Conservation (phyloP, 2,329 filamentous ascomycete species). For the Aciculosporium take region DNA sequence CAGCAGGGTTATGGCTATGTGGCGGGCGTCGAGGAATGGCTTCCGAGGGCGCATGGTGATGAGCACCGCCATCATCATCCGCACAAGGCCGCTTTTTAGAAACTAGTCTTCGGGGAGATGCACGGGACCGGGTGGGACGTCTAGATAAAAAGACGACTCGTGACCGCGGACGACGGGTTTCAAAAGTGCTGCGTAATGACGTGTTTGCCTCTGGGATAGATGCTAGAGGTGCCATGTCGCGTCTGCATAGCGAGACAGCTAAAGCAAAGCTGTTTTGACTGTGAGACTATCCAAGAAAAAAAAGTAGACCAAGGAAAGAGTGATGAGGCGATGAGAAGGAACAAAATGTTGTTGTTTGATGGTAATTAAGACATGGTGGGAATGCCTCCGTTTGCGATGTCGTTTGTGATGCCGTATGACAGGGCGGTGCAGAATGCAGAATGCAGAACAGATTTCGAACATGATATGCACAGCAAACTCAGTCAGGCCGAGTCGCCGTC, state of each 20-base stretch:
- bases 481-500: neutral
- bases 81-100: slow-evolving; percentile 1
- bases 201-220: slow-evolving; percentile 14
- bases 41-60: neutral
- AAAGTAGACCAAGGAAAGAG: slow-evolving; percentile 4
- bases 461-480: neutral
- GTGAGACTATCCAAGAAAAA: slow-evolving; percentile 14
- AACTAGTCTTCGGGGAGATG: slow-evolving; percentile 5
- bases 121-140: slow-evolving; percentile 12
- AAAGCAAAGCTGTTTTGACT: slow-evolving; percentile 9
- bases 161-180: slow-evolving; percentile 11
- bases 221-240: slow-evolving; percentile 17
- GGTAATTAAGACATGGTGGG: slow-evolving; percentile 6
- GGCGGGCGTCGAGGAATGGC: neutral
- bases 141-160: slow-evolving; percentile 16
- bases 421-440: neutral
- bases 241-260: slow-evolving; percentile 2
- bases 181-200: slow-evolving; percentile 9
- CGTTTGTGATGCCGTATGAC: neutral
- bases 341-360: slow-evolving; percentile 3
- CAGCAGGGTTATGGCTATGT: neutral
- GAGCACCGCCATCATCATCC: neutral
- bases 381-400: slow-evolving; percentile 3
- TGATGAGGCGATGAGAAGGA: slow-evolving; percentile 2
- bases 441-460: neutral